These are phyloP conservation scores for Aureobasidium sp. DNA, from an alignment of 2,329 filamentous ascomycete genomes.

Conservation along the genomic window DNA sequence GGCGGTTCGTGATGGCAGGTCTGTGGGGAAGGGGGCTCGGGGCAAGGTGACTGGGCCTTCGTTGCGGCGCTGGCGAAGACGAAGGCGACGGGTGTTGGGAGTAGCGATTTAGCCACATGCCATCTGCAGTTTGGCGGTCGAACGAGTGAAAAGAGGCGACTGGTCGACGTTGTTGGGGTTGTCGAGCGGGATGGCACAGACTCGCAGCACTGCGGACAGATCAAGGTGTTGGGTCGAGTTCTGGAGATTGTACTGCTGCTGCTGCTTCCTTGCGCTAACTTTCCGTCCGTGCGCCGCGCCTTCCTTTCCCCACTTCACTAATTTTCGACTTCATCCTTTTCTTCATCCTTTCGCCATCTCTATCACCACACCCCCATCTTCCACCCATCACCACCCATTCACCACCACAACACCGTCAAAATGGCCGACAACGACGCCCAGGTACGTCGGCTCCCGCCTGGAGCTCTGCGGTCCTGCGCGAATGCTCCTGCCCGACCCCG, in stretches of 20 bases:
- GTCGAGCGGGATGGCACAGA: not conserved
- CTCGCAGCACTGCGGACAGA: not conserved
- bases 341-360: constrained; percentile 14
- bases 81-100: constrained; percentile 60
- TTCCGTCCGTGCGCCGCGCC: not conserved
- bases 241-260: not conserved
- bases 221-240: not conserved
- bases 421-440: constrained; percentile 26
- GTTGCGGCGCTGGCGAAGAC: constrained; percentile 60
- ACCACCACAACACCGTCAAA: constrained; percentile 14
- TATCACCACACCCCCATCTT: constrained; percentile 10
- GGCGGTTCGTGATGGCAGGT: constrained; percentile 58
- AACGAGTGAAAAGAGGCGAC: not conserved
- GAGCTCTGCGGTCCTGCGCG: constrained; percentile 10
- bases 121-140: constrained; percentile 14
- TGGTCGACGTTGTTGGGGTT: not conserved
- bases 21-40: constrained; percentile 62
- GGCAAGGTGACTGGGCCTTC: constrained; percentile 59
- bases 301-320: constrained; percentile 13
- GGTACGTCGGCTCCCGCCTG: constrained; percentile 16
- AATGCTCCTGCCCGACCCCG: not conserved
- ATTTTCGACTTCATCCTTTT: constrained; percentile 7
- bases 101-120: constrained; percentile 88
- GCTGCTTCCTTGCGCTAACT: not conserved
- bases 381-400: constrained; percentile 7